These are phyloP conservation scores for Arthrinium phaeospermum DNA, from an alignment of 2,329 filamentous ascomycete species.

Conservation along the genomic window DNA sequence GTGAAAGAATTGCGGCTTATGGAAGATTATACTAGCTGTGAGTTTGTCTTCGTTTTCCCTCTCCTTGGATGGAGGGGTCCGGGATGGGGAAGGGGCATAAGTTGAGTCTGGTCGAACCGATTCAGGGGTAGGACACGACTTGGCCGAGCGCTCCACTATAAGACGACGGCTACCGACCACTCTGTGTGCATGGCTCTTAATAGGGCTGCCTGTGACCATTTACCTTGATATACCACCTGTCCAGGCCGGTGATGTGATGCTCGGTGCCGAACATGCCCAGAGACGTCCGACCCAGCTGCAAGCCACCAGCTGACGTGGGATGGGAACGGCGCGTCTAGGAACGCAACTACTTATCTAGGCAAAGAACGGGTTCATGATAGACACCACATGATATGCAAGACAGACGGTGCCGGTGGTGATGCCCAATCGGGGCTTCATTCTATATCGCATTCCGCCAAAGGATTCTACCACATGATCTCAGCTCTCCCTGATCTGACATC, in stretches of 20 bases:
- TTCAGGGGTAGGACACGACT: slow-evolving; percentile 10
- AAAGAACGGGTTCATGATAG: background rate
- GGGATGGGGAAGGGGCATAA: background rate
- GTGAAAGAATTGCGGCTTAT: background rate
- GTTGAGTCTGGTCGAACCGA: background rate
- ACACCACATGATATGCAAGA: background rate
- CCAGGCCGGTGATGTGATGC: background rate
- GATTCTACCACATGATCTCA: background rate
- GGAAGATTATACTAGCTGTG: background rate
- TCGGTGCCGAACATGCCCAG: background rate
- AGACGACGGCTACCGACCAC: background rate
- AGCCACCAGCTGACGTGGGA: too few species aligned
- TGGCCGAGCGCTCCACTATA: background rate
- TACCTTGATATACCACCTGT: background rate
- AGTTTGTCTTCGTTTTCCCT: background rate
- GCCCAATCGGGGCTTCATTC: background rate
- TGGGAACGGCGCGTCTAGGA: background rate
- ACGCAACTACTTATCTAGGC: background rate
- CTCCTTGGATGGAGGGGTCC: background rate
- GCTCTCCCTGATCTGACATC: too few species aligned
- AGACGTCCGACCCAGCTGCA: background rate
- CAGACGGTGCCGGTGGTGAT: too few species aligned
- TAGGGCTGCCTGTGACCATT: background rate
- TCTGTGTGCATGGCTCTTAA: background rate
- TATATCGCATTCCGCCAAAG: background rate